phyloP scores from a whole-genome alignment of 352 stramenopile genomes.

The Phytophthora litchii region DNA sequence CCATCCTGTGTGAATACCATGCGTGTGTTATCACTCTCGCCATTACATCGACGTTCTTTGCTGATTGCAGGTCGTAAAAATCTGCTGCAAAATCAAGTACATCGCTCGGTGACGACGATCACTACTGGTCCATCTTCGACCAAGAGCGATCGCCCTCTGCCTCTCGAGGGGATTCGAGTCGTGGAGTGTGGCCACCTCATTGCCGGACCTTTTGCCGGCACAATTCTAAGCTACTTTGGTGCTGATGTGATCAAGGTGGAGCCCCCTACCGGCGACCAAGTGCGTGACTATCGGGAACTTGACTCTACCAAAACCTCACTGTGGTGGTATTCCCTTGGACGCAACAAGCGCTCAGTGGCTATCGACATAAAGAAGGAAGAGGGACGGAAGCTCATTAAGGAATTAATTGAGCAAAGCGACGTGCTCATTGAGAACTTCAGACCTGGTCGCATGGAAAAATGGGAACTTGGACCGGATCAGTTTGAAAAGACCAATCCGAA shows the following conservation, averaged over 20 bases:
- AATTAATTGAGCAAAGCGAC: constrained; percentile 78
- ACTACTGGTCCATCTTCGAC: constrained; percentile 3
- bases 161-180: constrained; percentile 75
- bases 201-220: constrained; percentile 78
- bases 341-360: constrained; percentile 87
- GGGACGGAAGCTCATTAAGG: constrained; percentile 65
- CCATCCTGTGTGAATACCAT: not conserved
- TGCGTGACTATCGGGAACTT: constrained; percentile 81
- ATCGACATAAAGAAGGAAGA: constrained; percentile 82
- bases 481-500: constrained; percentile 81
- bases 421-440: constrained; percentile 92
- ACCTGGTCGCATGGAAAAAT: constrained; percentile 88
- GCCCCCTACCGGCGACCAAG: constrained; percentile 81
- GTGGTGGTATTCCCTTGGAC: constrained; percentile 90
- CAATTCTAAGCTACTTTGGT: constrained; percentile 90
- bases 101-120: constrained; percentile 34
- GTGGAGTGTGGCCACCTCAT: constrained; percentile 85
- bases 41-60: constrained; percentile 11
- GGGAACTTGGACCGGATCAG: constrained; percentile 74
- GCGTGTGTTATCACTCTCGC: constrained; percentile 4
- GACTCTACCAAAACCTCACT: constrained; percentile 78
- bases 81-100: not conserved
- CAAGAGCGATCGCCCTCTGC: constrained; percentile 37
- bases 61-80: constrained; percentile 16
- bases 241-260: constrained; percentile 93